These are phyloP conservation scores for Talaromyces proteolyticus DNA, from an alignment of 495 filamentous ascomycete species.

Conservation along the genomic window DNA sequence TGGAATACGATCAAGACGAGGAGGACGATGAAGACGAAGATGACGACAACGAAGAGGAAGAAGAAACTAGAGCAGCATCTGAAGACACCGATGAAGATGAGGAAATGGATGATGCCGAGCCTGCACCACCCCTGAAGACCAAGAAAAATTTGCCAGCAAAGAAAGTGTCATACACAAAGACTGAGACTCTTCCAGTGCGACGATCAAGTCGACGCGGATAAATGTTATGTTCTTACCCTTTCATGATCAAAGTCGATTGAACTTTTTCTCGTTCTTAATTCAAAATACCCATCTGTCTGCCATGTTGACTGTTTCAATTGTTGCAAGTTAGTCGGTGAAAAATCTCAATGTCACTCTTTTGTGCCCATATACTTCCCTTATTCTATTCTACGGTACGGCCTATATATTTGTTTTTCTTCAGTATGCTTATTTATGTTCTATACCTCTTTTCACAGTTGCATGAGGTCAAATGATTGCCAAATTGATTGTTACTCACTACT, in stretches of 20 bases:
- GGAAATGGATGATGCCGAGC: constrained; percentile 16
- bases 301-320: neutral
- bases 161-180: constrained; percentile 6
- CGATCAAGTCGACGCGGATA: constrained; percentile 34
- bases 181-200: constrained; percentile 26
- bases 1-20: constrained; percentile 32
- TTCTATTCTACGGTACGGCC: neutral
- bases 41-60: constrained; percentile 19
- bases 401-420: no score
- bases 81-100: constrained; percentile 17
- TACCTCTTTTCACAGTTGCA: no score
- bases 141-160: constrained; percentile 9
- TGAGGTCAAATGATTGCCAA: no score
- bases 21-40: constrained; percentile 15
- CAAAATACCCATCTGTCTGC: neutral
- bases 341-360: neutral
- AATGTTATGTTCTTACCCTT: constrained; percentile 3
- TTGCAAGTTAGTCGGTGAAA: neutral
- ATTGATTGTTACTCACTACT: no score
- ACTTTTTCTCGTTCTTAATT: neutral
- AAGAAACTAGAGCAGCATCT: constrained; percentile 9
- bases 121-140: constrained; percentile 19
- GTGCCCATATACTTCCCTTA: constrained; percentile 7
- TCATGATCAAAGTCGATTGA: neutral
- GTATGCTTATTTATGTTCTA: no score